Evolutionary conservation across 768 basidiomycete species (phyloP), one percentile per base, ranked within the genome.

Genomic region (Leccinum pellstonianum): DNA sequence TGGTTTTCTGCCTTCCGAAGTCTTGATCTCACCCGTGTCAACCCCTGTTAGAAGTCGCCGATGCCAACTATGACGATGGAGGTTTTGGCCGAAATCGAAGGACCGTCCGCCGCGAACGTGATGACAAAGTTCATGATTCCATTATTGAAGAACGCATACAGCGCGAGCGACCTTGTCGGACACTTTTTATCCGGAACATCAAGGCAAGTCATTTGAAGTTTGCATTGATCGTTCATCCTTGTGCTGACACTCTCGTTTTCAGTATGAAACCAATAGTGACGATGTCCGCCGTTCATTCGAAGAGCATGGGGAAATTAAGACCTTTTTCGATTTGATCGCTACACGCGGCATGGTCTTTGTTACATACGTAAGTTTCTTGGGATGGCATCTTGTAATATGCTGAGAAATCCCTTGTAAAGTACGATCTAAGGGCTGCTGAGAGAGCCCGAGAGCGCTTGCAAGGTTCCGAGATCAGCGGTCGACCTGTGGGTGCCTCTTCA

Each of bases 271-370:
- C 37, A 86, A 86, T 65, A 93, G 92, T 70, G 86, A 87, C 4
- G 88, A 90, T 70, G 87, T 99, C 8, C 88, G 91, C 61, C 82
- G 80, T 48, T 84, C 85, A 55, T 99, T 98, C 75, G 93, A 93
- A 77, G 88, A 90, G 60, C 91, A 93, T 69, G 97, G 97, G 63
- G 93, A 94, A 68, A 93, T 98, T 78, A 95, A 94, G 77, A 95
- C 92, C 1, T 98, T 95, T 73, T 98, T 98, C 74, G 97, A 99
- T 75, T 79, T 98, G 19, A 91, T 98, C 62, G 83, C 86, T 52
- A 95, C 91, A 11, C 83, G 97, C 61, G 97, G 97, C n/a, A 97
- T 99, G 92, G 90, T 98, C 14, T 99, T 99, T 74, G 90, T 98
- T 49, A 99, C 96, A 52, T 99, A 93, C 73, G 97, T 98, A 77